Conservation (phyloP, 768 basidiomycete genomes). For the Lentinula raphanica region DNA sequence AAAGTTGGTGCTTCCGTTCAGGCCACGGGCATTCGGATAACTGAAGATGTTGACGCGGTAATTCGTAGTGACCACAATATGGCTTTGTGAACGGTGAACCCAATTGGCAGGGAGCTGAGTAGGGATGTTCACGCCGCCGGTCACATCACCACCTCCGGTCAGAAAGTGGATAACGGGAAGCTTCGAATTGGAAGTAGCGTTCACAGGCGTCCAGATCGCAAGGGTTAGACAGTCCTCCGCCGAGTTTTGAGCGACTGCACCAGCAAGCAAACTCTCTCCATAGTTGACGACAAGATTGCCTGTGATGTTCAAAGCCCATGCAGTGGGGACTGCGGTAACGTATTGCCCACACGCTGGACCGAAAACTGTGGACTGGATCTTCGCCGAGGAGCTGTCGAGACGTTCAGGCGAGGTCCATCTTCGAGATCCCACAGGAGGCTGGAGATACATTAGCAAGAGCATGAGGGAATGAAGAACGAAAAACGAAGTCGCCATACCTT, state of each 20-base stretch:
- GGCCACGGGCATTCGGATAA: constrained; percentile 10
- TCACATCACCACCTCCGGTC: constrained; percentile 8
- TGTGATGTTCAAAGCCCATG: constrained; percentile 9
- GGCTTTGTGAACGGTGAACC: constrained; percentile 11
- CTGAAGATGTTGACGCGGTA: constrained; percentile 12
- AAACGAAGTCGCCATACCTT: no score
- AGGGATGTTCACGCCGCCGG: constrained; percentile 9
- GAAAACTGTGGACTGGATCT: constrained; percentile 6
- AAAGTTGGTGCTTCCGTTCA: constrained; percentile 18
- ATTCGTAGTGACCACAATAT: constrained; percentile 13
- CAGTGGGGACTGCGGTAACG: constrained; percentile 6
- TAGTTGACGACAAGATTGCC: constrained; percentile 11
- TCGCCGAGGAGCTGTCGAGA: not conserved
- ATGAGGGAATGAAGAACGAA: not conserved
- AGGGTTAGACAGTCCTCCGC: constrained; percentile 12
- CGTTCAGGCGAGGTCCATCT: constrained; percentile 9
- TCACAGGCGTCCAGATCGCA: constrained; percentile 12
- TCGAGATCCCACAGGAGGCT: constrained; percentile 8
- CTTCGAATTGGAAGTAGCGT: constrained; percentile 5
- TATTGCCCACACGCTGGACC: constrained; percentile 10
- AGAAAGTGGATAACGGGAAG: constrained; percentile 13
- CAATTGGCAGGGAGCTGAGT: constrained; percentile 13
- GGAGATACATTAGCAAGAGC: not conserved
- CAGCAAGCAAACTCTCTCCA: constrained; percentile 8
- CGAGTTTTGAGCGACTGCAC: constrained; percentile 1